These are phyloP conservation scores for Parathielavia hyrcaniae DNA, from an alignment of 495 filamentous ascomycete genomes.

Conservation along the genomic window DNA sequence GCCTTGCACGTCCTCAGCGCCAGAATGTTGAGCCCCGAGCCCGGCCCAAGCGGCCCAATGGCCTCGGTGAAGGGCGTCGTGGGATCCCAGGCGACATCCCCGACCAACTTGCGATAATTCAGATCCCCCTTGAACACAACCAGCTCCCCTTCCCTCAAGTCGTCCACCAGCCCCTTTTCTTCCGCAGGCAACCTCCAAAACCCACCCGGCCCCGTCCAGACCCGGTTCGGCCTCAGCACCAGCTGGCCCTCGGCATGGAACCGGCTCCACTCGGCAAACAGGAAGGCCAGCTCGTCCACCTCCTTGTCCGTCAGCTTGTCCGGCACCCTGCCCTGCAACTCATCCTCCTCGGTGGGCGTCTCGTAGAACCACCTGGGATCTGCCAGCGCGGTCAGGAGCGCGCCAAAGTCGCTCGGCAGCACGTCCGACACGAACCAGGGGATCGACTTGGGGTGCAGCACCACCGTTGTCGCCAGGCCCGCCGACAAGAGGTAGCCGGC, in stretches of 20 bases:
- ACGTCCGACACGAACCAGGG: slow-evolving; percentile 99
- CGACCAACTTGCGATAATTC: slow-evolving; percentile 88
- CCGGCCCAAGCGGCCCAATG: slow-evolving; percentile 77
- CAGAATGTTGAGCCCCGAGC: slow-evolving; percentile 72
- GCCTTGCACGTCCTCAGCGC: slow-evolving; percentile 92
- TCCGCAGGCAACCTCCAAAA: slow-evolving; percentile 77
- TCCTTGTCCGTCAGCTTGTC: slow-evolving; percentile 60
- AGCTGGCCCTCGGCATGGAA: slow-evolving; percentile 79
- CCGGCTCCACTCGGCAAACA: slow-evolving; percentile 73
- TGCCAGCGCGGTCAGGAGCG: slow-evolving; percentile 69
- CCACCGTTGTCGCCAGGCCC: slow-evolving; percentile 73
- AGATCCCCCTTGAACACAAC: slow-evolving; percentile 95
- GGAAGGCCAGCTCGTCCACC: slow-evolving; percentile 57
- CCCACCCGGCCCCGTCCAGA: slow-evolving; percentile 81
- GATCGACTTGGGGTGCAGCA: slow-evolving; percentile 89
- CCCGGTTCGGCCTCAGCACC: slow-evolving; percentile 68
- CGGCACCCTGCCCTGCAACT: slow-evolving; percentile 48
- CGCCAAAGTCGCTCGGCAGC: slow-evolving; percentile 71
- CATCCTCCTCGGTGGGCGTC: slow-evolving; percentile 60
- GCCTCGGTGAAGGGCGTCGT: slow-evolving; percentile 80
- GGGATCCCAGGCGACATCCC: slow-evolving; percentile 80
- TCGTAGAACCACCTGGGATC: slow-evolving; percentile 70
- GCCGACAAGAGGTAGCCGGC: slow-evolving; percentile 80
- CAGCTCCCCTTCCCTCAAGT: slow-evolving; percentile 78
- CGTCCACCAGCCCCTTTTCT: slow-evolving; percentile 61